A percentile compares a stretch with the other conserved stretches of the same genome.
phyloP scores from a whole-genome alignment of 1,284 basidiomycete species.

The Pseudozyma hubeiensis region DNA sequence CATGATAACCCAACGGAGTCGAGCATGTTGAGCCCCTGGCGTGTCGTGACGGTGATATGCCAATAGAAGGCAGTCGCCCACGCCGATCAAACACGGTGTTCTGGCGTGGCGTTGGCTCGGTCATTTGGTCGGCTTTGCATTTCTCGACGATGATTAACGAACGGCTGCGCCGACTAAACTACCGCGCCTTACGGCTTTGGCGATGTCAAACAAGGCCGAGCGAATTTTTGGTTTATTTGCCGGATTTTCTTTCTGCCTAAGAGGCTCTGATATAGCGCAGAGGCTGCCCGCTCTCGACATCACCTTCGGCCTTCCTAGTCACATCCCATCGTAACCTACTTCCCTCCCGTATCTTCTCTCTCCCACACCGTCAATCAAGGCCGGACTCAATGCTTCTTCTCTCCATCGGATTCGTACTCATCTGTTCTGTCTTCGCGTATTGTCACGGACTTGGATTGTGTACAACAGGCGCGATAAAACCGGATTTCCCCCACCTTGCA shows the following conservation, averaged over 20 bases:
- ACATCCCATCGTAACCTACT: not conserved
- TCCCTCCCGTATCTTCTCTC: not conserved
- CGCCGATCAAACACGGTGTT: not conserved
- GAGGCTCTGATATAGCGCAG: not conserved
- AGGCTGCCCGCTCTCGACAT: not conserved
- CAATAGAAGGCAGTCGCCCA: not conserved
- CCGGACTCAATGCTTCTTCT: not conserved
- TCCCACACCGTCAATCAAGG: not conserved
- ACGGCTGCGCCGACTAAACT: too few relatives aligned
- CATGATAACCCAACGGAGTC: too few relatives aligned
- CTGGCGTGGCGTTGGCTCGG: conserved; percentile 10
- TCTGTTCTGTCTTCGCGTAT: too few relatives aligned
- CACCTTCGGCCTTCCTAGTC: not conserved
- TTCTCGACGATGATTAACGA: not conserved
- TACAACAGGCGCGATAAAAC: too few relatives aligned
- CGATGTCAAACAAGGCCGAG: not conserved
- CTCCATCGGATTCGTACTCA: not conserved
- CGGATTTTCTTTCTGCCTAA: conserved; percentile 2
- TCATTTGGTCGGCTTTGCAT: conserved; percentile 38
- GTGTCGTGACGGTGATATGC: too few relatives aligned
- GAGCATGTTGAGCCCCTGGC: too few relatives aligned
- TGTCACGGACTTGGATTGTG: not conserved
- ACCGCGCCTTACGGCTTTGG: too few relatives aligned
- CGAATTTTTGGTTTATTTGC: conserved; percentile 6
- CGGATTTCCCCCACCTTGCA: not conserved